Percentiles rank a stretch among this genome's conserved stretches.
Evolutionary conservation across 495 filamentous ascomycete species (phyloP).

Genomic region (Penicillium cosmopolitanum): DNA sequence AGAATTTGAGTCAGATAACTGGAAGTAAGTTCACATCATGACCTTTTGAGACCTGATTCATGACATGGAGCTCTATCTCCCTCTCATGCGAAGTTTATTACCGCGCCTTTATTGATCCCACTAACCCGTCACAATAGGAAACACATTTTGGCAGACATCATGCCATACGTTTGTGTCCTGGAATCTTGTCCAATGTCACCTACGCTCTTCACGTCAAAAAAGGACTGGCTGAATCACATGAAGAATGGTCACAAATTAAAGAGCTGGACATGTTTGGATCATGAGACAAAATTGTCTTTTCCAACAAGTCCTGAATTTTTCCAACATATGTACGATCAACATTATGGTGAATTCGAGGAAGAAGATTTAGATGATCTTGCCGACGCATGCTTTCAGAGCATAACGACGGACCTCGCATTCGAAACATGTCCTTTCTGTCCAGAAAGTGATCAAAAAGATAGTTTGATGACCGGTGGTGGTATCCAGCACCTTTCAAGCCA

Average conservation of each 20-base stretch:
- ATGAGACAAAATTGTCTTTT: not conserved
- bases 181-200: not conserved
- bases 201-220: not conserved
- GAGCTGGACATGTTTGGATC: not conserved
- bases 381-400: not conserved
- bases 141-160: slow-evolving; percentile 1
- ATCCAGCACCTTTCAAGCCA: not conserved
- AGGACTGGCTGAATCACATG: not conserved
- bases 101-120: not conserved
- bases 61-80: not conserved
- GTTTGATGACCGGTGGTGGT: not conserved
- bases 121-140: not conserved
- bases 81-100: not conserved
- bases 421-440: not conserved
- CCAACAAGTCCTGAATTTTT: not conserved
- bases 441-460: too few species aligned
- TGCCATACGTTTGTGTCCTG: not conserved
- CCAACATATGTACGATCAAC: not conserved
- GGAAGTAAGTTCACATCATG: not conserved
- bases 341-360: not conserved
- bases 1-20: not conserved
- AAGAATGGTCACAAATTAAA: not conserved
- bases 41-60: not conserved
- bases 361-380: not conserved
- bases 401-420: not conserved